Base-by-base conservation (phyloP, 352 stramenopile genomes). In the Blastocystis sp. region DNA sequence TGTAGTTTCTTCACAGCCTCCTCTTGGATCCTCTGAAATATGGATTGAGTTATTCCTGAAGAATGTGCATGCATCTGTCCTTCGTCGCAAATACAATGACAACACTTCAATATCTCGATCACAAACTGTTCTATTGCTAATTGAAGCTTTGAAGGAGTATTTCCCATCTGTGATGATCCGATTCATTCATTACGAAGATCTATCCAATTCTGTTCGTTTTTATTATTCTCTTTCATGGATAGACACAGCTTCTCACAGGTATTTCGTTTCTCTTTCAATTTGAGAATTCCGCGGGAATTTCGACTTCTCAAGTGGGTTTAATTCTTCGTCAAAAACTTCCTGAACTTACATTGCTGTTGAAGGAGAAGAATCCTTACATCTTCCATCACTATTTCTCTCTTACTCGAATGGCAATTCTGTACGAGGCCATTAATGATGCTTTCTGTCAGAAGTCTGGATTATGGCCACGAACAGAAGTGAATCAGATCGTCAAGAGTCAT, bases 351-450 rank as follows among this genome's bases (percentile, higher is more conserved):
- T 54, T 65, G 11, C 14, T 35, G 16, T 43, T 83, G 46, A 83
- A 83, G 51, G 71, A 83, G 21, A 61, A 66, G 37, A 83, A 83
- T 42, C 14, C 14, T 21, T 83, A 46, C 29, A 52, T 51, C 21
- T 83, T 83, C 39, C 71, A 83, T 54, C 71, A 83, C 39, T 83
- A 83, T 24, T 65, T 83, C 29, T 51, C 29, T 32, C 24, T 83
- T 12, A 19, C 42, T 7, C 11, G 27, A 19, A 14, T 66, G 46
- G 46, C 46, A 32, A 9, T 65, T 32, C n/a, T 52, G 1, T 66
- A 35, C 6, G 19, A 39, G 3, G 24, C 32, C 5, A 11, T 16
- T 24, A 83, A 83, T 42, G 19, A 27, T 19, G 71, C 42, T 19
- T 21, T 66, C 11, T 83, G 71, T 39, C 49, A 52, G 2, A 39